phyloP scores from a whole-genome alignment of 164 flowering plant species.

The Saururus chinensis region DNA sequence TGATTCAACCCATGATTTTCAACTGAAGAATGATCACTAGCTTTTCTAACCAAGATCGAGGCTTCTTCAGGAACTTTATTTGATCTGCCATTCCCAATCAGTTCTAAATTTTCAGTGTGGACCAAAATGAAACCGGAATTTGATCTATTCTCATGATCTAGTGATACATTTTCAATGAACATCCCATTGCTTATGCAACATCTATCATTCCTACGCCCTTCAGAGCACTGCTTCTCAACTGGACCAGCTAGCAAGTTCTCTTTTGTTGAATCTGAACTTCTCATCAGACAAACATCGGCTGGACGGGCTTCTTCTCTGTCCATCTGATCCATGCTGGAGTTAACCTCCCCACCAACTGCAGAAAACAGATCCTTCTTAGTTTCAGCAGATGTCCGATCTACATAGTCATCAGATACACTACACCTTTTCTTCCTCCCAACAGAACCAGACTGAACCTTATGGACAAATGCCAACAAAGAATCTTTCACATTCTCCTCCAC shows the following conservation, averaged over 20 bases:
- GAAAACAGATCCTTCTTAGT: background rate
- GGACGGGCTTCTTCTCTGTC: slow-evolving; percentile 5
- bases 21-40: too few relatives aligned
- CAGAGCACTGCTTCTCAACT: background rate
- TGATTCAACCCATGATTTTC: too few relatives aligned
- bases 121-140: background rate
- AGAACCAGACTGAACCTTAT: slow-evolving; percentile 5
- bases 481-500: slow-evolving; percentile 2
- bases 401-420: background rate
- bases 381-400: background rate
- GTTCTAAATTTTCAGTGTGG: background rate
- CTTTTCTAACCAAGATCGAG: background rate
- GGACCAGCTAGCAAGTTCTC: background rate
- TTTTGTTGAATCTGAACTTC: slow-evolving; percentile 4
- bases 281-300: slow-evolving; percentile 9
- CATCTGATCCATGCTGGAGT: slow-evolving; percentile 5
- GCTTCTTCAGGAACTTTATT: background rate
- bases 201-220: background rate
- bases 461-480: slow-evolving; percentile 5
- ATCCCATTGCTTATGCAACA: background rate
- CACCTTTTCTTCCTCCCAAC: slow-evolving; percentile 2
- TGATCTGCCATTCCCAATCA: background rate
- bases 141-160: background rate
- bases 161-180: background rate
- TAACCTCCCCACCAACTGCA: background rate